phyloP scores from a whole-genome alignment of 129 eudicot species.

The Sambucus nigra region DNA sequence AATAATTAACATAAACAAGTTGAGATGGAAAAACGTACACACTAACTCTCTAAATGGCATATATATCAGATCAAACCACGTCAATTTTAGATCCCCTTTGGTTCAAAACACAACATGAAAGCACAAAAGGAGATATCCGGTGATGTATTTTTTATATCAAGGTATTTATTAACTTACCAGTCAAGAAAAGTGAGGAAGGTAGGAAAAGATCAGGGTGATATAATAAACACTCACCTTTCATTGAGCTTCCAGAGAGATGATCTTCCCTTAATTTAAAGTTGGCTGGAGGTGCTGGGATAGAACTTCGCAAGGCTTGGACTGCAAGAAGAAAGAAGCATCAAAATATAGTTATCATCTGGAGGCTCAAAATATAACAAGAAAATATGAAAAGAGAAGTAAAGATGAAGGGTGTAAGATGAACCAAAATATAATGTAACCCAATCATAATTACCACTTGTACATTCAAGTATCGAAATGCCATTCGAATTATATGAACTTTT shows the following conservation, averaged over 20 bases:
- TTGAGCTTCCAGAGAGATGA: conserved; percentile 79
- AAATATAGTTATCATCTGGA: too few species aligned
- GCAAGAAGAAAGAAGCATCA: conserved; percentile 16
- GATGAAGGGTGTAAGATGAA: not conserved
- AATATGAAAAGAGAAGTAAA: not conserved
- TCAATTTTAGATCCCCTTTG: not conserved
- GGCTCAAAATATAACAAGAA: not conserved
- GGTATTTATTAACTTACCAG: not conserved
- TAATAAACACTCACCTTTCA: conserved; percentile 44
- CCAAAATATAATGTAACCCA: too few species aligned
- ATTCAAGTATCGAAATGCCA: too few species aligned
- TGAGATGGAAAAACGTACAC: not conserved
- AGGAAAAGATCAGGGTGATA: not conserved
- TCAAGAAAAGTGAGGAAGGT: not conserved
- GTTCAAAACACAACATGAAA: not conserved
- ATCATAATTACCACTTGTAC: too few species aligned
- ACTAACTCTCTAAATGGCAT: too few species aligned
- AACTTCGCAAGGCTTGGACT: conserved; percentile 55
- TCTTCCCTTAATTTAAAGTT: conserved; percentile 89
- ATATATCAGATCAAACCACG: not conserved
- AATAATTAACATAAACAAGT: not conserved
- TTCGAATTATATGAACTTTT: too few species aligned
- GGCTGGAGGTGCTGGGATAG: conserved; percentile 74
- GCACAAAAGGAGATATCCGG: not conserved
- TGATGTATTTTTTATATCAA: not conserved